A percentile compares a stretch with the other conserved stretches of the same genome.
Evolutionary conservation across 1,139 yeast genomes (phyloP).

Genomic region (Tardiomyces digboiensis): DNA sequence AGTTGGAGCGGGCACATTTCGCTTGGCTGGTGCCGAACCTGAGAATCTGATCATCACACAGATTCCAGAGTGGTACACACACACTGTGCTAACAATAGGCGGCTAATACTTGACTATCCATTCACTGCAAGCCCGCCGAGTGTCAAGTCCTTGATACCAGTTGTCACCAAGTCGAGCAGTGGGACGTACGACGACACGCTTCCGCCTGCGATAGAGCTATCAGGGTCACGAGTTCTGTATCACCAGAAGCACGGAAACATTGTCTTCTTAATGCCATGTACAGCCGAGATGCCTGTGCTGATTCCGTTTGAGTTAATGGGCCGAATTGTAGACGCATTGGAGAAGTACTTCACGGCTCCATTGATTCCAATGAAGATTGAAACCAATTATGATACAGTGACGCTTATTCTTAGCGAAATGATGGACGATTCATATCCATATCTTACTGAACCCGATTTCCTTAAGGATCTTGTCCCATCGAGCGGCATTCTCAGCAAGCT

Average conservation of each 20-base stretch:
- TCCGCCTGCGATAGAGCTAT: slow-evolving; percentile 16
- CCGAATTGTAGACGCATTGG: slow-evolving; percentile 41
- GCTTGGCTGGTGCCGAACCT: too few relatives aligned
- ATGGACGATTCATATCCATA: slow-evolving; percentile 70
- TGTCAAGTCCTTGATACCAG: slow-evolving; percentile 33
- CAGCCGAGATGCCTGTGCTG: slow-evolving; percentile 30
- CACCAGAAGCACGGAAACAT: slow-evolving; percentile 22
- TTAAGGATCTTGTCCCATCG: slow-evolving; percentile 64
- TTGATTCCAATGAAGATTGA: slow-evolving; percentile 49
- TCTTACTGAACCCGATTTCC: slow-evolving; percentile 59
- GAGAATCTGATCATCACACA: too few relatives aligned
- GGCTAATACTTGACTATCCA: slow-evolving; percentile 50
- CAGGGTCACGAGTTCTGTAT: slow-evolving; percentile 23
- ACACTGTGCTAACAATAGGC: slow-evolving; percentile 15
- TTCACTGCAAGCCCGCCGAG: slow-evolving; percentile 42
- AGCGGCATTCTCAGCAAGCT: slow-evolving; percentile 23
- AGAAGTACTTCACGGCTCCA: slow-evolving; percentile 51
- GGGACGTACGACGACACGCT: slow-evolving; percentile 5
- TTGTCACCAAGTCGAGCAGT: slow-evolving; percentile 14
- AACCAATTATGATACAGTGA: slow-evolving; percentile 55
- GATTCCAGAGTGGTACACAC: too few relatives aligned
- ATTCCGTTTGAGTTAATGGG: slow-evolving; percentile 48
- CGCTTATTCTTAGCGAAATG: slow-evolving; percentile 56
- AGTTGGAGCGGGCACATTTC: slow-evolving; percentile 4
- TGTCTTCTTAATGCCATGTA: slow-evolving; percentile 23